These are phyloP conservation scores for Viridothelium virens DNA, from an alignment of 495 filamentous ascomycete species.

Conservation along the genomic window DNA sequence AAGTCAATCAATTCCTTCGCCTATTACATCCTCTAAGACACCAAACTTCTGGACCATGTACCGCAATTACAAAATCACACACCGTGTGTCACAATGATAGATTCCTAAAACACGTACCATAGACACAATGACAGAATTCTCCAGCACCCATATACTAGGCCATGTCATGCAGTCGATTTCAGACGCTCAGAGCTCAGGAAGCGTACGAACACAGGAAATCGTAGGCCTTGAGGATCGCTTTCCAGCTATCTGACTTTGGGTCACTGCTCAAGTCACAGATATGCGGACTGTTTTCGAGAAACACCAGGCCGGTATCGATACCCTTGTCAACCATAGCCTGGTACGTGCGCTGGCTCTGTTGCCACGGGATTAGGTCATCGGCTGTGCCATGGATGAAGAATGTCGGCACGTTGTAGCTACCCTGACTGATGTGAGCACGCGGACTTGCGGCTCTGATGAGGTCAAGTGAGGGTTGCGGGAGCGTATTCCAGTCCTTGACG, in stretches of 20 bases:
- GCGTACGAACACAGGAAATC: neutral
- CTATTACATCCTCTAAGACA: too few species aligned
- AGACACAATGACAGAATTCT: too few species aligned
- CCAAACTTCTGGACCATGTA: too few species aligned
- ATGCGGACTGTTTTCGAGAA: neutral
- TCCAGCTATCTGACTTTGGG: neutral
- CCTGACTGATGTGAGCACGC: slow-evolving; percentile 34
- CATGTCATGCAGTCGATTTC: too few species aligned
- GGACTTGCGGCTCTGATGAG: neutral
- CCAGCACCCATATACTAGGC: too few species aligned
- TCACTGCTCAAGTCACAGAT: neutral
- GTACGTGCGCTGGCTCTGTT: slow-evolving; percentile 14
- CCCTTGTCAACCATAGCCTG: neutral
- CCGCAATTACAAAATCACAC: too few species aligned
- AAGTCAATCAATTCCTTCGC: too few species aligned
- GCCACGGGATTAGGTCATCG: slow-evolving; percentile 44
- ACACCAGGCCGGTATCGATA: neutral
- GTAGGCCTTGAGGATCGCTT: neutral
- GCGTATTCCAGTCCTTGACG: neutral
- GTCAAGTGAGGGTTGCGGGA: neutral
- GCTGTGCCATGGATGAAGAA: slow-evolving; percentile 42
- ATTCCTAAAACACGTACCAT: too few species aligned
- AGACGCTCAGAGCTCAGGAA: too few species aligned
- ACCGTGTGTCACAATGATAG: too few species aligned
- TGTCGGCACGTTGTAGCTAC: slow-evolving; percentile 40